Evolutionary conservation across 75 land plant species (phyloP), one percentile per base, ranked within the genome.

Genomic region (Azolla pinnata): DNA sequence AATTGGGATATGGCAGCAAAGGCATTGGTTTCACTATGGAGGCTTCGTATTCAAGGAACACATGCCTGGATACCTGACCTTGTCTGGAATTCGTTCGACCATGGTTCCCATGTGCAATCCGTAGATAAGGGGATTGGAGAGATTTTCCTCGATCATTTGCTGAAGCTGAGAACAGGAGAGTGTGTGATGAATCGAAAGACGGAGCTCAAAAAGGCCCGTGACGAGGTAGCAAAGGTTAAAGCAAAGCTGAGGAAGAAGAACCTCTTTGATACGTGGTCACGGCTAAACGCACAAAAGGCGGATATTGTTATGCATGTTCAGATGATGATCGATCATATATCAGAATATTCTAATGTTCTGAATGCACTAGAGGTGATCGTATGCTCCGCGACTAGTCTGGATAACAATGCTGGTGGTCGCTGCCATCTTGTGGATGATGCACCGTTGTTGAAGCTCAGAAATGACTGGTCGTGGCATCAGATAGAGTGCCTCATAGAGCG

Each of bases 321-420:
- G 16, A 34, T 63, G 46, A 32, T 83, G 12, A 31, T 2, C 7
- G 63, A 38, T 40, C 61, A 74, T 45, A 9, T 85, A 32, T 44
- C 40, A 51, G 89, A 85, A 33, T 85, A 78, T 52, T 46, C 54
- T 64, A 54, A 52, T 28, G 82, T 69, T 5, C 49, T 85, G 77
- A 19, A 18, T 0, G 68, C 71, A 20, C 34, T 82, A 8, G 28
- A 68, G 35, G 12, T 19, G 52, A 20, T 35, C 35, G 19, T 86
- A 8, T 57, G 35, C 19, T 33, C 49, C 18, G 33, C 8, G 40
- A 18, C 10, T 23, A 7, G 4, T 24, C 56, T 31, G 0, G 31
- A 50, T 0, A 8, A 24, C 27, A 31, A 31, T 2, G 25, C n/a
- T 14, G 58, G 38, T 24, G n/a, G 14, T 26, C 1, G 26, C 30